These are phyloP conservation scores for Lactuca sativa DNA, from an alignment of 129 eudicot species.

Conservation along the genomic window DNA sequence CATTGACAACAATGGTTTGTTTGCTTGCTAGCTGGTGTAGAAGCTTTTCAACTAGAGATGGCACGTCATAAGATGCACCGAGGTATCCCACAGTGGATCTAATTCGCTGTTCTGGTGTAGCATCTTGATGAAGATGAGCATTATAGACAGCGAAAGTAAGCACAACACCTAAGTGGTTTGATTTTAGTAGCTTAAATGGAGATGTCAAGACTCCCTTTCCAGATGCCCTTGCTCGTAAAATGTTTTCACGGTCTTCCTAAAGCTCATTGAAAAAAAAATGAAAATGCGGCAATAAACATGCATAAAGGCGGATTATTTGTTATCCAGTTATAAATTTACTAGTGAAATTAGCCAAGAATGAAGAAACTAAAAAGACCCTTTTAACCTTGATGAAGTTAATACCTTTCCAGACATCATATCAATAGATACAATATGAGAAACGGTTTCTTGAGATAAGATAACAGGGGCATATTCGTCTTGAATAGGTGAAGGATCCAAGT, in stretches of 20 bases:
- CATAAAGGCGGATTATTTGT: background rate
- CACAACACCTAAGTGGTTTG: constrained; percentile 88
- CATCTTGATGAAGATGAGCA: constrained; percentile 57
- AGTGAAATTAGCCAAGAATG: constrained; percentile 3
- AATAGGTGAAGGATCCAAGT: constrained; percentile 72
- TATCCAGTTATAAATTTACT: background rate
- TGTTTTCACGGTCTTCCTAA: constrained; percentile 95
- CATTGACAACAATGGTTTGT: constrained; percentile 84
- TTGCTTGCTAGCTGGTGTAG: constrained; percentile 94
- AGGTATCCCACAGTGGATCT: constrained; percentile 90
- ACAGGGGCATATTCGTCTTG: constrained; percentile 98
- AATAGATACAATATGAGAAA: constrained; percentile 82
- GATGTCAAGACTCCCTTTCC: constrained; percentile 91
- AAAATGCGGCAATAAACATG: background rate
- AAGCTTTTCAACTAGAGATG: constrained; percentile 85
- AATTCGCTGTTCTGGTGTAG: constrained; percentile 72
- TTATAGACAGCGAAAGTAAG: constrained; percentile 88
- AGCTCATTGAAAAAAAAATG: constrained; percentile 13
- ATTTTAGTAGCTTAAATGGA: constrained; percentile 80
- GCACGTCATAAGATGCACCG: constrained; percentile 90
- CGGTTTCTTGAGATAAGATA: constrained; percentile 85
- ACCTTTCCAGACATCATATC: constrained; percentile 99
- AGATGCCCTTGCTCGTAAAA: constrained; percentile 89
- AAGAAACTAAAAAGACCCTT: constrained; percentile 13
- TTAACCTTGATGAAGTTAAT: constrained; percentile 19